Evolutionary conservation across 768 basidiomycete genomes (phyloP).

Genomic region (Russula abietina): DNA sequence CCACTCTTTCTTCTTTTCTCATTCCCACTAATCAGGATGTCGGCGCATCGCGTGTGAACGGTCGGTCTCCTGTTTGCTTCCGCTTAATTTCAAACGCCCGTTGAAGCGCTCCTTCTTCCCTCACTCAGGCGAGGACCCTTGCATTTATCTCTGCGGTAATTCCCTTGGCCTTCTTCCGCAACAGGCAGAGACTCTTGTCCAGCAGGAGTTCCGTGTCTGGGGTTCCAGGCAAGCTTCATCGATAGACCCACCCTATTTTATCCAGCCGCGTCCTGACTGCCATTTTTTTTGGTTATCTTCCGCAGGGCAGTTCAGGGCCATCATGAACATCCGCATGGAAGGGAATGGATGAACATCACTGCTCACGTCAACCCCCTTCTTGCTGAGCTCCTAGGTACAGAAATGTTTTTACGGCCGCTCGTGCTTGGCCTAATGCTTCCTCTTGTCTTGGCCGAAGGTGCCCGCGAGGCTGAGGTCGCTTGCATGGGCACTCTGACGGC

Average conservation of each 20-base stretch:
- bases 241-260: constrained; percentile 19
- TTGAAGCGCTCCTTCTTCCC: constrained; percentile 17
- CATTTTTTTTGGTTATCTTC: constrained; percentile 12
- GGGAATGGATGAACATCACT: constrained; percentile 78
- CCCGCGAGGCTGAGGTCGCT: constrained; percentile 83
- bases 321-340: constrained; percentile 77
- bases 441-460: constrained; percentile 48
- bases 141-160: constrained; percentile 92
- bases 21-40: constrained; percentile 46
- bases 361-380: constrained; percentile 67
- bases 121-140: constrained; percentile 43
- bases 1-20: constrained; percentile 24
- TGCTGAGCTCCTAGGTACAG: constrained; percentile 76
- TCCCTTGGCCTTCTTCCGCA: constrained; percentile 83
- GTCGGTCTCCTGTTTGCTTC: constrained; percentile 15
- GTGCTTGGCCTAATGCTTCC: constrained; percentile 10
- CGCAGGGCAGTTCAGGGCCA: constrained; percentile 81
- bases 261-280: constrained; percentile 19
- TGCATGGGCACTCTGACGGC: constrained; percentile 93
- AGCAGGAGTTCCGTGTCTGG: constrained; percentile 86
- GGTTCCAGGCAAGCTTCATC: constrained; percentile 47
- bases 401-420: neutral
- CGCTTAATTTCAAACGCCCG: constrained; percentile 7
- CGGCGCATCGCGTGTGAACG: constrained; percentile 34
- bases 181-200: constrained; percentile 60